phyloP scores from a whole-genome alignment of 2,329 filamentous ascomycete species.

The Penicillium griseofulvum region DNA sequence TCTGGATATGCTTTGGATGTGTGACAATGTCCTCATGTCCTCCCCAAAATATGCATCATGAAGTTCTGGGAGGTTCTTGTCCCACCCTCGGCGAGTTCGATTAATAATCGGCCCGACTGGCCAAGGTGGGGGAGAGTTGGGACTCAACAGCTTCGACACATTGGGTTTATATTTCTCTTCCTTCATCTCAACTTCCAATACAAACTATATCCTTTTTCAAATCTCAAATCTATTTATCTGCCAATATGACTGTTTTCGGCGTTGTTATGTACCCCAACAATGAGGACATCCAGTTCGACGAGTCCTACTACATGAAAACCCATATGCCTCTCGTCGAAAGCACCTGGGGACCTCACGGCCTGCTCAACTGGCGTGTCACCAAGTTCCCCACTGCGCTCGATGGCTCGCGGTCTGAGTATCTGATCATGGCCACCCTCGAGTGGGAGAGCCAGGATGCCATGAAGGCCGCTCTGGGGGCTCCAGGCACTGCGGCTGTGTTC shows the following conservation, averaged over 20 bases:
- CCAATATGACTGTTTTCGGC: conserved; percentile 18
- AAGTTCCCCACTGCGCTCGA: conserved; percentile 17
- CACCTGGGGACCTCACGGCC: conserved; percentile 17
- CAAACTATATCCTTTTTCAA: neutral
- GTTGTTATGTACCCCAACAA: conserved; percentile 24
- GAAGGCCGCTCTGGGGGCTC: conserved; percentile 9
- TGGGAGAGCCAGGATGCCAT: conserved; percentile 20
- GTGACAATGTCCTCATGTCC: too few species aligned
- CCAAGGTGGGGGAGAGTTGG: too few species aligned
- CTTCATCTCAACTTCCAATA: neutral
- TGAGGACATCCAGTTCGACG: conserved; percentile 19
- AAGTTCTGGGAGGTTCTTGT: too few species aligned
- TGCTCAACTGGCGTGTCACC: conserved; percentile 17
- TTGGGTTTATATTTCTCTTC: neutral
- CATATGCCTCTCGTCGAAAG: conserved; percentile 25
- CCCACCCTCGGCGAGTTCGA: neutral
- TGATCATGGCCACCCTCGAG: conserved; percentile 15
- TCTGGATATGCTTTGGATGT: neutral
- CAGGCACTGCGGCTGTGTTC: conserved; percentile 12
- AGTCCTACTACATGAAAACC: conserved; percentile 22
- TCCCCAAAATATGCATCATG: too few species aligned
- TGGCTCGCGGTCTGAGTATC: conserved; percentile 16
- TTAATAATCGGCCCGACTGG: neutral
- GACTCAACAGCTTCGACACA: neutral
- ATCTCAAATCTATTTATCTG: neutral